Percentiles rank a stretch among this genome's conserved stretches.
Evolutionary conservation across 768 basidiomycete genomes (phyloP).

Genomic region (Amanita polypyramis): DNA sequence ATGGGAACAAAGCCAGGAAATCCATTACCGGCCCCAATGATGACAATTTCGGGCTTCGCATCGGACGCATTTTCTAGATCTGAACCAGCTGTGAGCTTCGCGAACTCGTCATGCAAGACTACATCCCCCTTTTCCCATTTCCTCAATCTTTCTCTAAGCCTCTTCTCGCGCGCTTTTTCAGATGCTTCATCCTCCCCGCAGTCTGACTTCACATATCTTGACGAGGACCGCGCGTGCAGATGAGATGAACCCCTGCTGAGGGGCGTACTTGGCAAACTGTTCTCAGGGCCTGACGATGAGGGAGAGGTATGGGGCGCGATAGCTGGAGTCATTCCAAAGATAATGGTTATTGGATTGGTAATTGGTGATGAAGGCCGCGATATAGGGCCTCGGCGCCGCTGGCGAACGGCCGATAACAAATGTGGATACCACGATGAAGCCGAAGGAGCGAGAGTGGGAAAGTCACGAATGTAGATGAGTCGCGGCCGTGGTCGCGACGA

Average conservation of each 20-base stretch:
- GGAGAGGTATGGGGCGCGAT: conserved; percentile 37
- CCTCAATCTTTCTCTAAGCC: conserved; percentile 58
- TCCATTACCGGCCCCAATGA: conserved; percentile 33
- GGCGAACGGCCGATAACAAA: conserved; percentile 67
- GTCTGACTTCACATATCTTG: conserved; percentile 32
- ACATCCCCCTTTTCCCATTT: conserved; percentile 65
- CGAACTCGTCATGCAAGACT: conserved; percentile 52
- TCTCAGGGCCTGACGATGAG: conserved; percentile 19
- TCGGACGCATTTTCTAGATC: conserved; percentile 24
- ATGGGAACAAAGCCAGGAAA: conserved; percentile 26
- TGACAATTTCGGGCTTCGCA: conserved; percentile 32
- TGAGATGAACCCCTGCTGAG: conserved; percentile 29
- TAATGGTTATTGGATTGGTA: conserved; percentile 64
- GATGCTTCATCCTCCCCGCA: conserved; percentile 62
- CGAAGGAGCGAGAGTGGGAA: conserved; percentile 61
- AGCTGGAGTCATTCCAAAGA: conserved; percentile 82
- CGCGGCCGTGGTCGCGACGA: conserved; percentile 40
- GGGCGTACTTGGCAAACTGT: conserved; percentile 32
- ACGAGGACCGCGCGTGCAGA: conserved; percentile 18
- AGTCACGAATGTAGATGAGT: conserved; percentile 78
- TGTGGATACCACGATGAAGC: conserved; percentile 75
- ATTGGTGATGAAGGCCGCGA: conserved; percentile 50
- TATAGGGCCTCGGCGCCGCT: conserved; percentile 58
- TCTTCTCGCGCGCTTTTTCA: conserved; percentile 58
- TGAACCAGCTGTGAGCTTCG: conserved; percentile 32